phyloP scores from a whole-genome alignment of 305 asterid genomes.

The Rubia balearica region DNA sequence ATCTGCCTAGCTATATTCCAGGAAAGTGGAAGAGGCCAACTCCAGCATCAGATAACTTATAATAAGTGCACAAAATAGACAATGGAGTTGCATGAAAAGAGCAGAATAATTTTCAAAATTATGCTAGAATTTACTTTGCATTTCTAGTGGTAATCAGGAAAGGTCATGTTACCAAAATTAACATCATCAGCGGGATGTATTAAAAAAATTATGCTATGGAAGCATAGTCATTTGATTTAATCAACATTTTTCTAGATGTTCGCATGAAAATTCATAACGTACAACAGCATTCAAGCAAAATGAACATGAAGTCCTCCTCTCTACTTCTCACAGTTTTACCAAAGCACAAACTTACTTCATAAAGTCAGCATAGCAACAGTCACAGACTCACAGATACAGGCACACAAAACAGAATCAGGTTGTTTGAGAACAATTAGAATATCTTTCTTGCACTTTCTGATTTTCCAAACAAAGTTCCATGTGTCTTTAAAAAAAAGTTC shows the following conservation, averaged over 20 bases:
- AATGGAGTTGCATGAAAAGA: background rate
- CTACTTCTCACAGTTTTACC: background rate
- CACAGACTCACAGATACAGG: background rate
- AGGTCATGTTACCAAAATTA: background rate
- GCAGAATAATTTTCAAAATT: background rate
- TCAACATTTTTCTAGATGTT: background rate
- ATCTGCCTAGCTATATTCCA: background rate
- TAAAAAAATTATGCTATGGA: background rate
- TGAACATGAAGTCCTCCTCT: background rate
- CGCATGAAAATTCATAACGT: background rate
- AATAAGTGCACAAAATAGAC: background rate
- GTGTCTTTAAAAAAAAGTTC: too few species aligned
- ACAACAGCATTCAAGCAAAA: constrained; percentile 4
- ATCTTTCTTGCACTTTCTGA: too few species aligned
- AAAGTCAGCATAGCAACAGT: constrained; percentile 8
- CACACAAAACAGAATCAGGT: background rate
- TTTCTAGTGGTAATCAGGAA: background rate
- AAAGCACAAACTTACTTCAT: background rate
- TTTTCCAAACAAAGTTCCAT: too few species aligned
- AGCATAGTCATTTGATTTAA: background rate
- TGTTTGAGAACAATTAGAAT: too few species aligned
- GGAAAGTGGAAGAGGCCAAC: background rate
- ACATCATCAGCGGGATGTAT: background rate
- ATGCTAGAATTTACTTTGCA: background rate
- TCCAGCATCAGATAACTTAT: background rate